Conservation (phyloP, 306 rosid genomes). For the Quercus cerris region DNA sequence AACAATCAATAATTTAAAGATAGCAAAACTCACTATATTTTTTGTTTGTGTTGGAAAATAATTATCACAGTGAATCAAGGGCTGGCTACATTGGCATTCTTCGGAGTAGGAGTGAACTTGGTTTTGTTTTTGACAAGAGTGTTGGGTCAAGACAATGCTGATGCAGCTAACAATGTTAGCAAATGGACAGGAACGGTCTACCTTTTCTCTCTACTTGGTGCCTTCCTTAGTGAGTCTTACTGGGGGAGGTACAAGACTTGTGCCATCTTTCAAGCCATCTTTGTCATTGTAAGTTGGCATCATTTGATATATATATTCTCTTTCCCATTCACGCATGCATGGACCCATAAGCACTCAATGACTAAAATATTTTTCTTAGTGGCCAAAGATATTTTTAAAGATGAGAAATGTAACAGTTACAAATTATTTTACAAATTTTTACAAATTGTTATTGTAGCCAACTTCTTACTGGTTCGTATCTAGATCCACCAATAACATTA, state of each 20-base stretch:
- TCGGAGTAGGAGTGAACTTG: constrained; percentile 79
- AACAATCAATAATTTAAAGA: background rate
- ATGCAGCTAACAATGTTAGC: constrained; percentile 78
- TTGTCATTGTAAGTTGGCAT: constrained; percentile 52
- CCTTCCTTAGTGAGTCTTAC: constrained; percentile 79
- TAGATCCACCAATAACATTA: too few species aligned
- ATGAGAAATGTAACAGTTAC: too few species aligned
- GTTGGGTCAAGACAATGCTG: constrained; percentile 72
- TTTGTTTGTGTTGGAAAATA: background rate
- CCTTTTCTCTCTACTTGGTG: constrained; percentile 78
- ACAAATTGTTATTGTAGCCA: too few species aligned
- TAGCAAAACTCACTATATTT: background rate
- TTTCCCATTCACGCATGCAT: too few species aligned
- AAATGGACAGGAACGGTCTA: constrained; percentile 83
- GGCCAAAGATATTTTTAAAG: too few species aligned
- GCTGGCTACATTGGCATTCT: constrained; percentile 77
- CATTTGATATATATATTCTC: background rate
- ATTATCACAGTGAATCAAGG: constrained; percentile 67
- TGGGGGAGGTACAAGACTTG: constrained; percentile 78
- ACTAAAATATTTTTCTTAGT: too few species aligned
- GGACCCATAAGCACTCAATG: too few species aligned
- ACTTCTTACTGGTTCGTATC: too few species aligned
- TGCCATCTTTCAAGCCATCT: constrained; percentile 62
- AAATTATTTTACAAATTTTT: too few species aligned
- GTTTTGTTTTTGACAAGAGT: constrained; percentile 69